phyloP scores from a whole-genome alignment of 2,329 filamentous ascomycete species.

The Torrubiellomyces zombiae region DNA sequence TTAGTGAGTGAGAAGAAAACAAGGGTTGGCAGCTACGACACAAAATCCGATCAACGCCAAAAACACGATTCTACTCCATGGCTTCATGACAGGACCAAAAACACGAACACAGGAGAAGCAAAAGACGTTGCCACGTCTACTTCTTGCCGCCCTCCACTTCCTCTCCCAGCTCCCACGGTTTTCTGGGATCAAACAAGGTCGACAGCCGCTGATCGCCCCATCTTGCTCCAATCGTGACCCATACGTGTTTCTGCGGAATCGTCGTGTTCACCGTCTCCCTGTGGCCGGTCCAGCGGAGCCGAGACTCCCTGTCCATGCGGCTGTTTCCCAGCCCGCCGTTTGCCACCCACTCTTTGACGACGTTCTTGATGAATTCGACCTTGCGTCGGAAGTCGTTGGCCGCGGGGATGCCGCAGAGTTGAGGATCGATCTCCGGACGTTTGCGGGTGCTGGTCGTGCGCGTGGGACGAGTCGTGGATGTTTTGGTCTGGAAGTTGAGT shows the following conservation, averaged over 20 bases:
- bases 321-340: slow-evolving; percentile 56
- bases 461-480: slow-evolving; percentile 21
- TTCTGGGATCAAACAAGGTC: slow-evolving; percentile 37
- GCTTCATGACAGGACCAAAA: no score
- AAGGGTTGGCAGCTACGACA: no score
- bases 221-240: slow-evolving; percentile 50
- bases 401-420: slow-evolving; percentile 46
- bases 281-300: slow-evolving; percentile 41
- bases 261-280: slow-evolving; percentile 36
- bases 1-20: no score
- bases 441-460: slow-evolving; percentile 31
- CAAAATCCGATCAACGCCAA: no score
- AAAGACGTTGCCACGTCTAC: no score
- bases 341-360: slow-evolving; percentile 54
- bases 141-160: slow-evolving; percentile 27
- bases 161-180: slow-evolving; percentile 34
- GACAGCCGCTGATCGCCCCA: slow-evolving; percentile 40
- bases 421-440: slow-evolving; percentile 42
- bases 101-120: no score
- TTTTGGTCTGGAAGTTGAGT: slow-evolving; percentile 45
- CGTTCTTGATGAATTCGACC: slow-evolving; percentile 52
- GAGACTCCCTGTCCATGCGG: slow-evolving; percentile 35
- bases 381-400: slow-evolving; percentile 61
- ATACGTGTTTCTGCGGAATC: slow-evolving; percentile 44
- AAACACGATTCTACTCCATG: no score